Base-by-base conservation (phyloP, 306 rosid genomes). In the Prosopis cineraria region DNA sequence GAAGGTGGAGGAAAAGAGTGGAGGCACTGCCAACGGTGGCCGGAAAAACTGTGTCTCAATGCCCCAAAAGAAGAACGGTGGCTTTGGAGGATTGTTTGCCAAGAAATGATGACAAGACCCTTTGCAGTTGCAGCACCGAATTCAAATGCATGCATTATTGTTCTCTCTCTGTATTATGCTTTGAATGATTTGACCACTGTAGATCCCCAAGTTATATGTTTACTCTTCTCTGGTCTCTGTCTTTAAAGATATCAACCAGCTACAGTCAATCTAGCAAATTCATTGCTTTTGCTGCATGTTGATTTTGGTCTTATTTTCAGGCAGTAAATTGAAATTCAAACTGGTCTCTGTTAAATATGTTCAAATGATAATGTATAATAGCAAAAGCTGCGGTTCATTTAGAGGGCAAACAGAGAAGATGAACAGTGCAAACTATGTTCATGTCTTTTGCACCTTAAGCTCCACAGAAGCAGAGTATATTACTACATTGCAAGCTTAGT, bases 1-100 rank as follows among this genome's bases (percentile, higher is more conserved):
- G 85, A 93, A 93, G 85, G 94, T 88, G 14, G 96, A 93, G 41
- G 96, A 80, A 36, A 88, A 88, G 89, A 86, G 47, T 70, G 85
- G 80, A 17, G 83, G 85, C 20, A 70, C 76, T 24, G 50, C 78
- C 60, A 47, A 5, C 10, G 36, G 68, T 40, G 87, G 87, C 70
- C 11, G 82, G 13, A 85, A 79, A 75, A 82, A 76, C 79, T 80
- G 93, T 0, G 92, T 87, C 40, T 82, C 73, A 0, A 84, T 89
- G 79, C 96, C 93, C 5, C 90, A 53, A 20, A 90, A 90, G 90
- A 93, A 91, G 83, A 87, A 93, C 71, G 84, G 87, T 41, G 91
- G 89, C 72, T 91, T 86, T 64, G 96, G 89, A 47, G 92, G 97
- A 8, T 89, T 93, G 19, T 93, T 93, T 74, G 85, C 89, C 33